These are phyloP conservation scores for Amaranthus cruentus DNA, from an alignment of 148 eudicot genomes.

Conservation along the genomic window DNA sequence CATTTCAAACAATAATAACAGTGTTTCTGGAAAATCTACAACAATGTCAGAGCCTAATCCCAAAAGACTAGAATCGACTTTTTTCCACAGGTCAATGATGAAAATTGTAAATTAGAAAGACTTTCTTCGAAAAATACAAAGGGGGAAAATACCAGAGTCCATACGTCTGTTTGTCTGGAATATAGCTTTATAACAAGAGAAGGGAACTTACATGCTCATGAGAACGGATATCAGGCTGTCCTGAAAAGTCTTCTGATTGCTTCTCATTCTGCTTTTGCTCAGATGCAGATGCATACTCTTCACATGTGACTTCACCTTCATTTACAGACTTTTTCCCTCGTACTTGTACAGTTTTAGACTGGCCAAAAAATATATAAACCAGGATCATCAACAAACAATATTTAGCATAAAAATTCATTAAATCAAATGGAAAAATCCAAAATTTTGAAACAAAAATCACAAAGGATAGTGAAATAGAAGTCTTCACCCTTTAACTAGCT, in stretches of 20 bases:
- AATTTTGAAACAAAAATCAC: background rate
- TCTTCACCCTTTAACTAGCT: background rate
- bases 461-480: background rate
- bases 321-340: constrained; percentile 59
- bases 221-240: constrained; percentile 38
- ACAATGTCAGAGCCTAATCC: too few species aligned
- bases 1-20: too few species aligned
- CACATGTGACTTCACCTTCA: constrained; percentile 49
- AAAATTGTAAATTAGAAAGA: too few species aligned
- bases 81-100: too few species aligned
- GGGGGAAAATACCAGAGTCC: too few species aligned
- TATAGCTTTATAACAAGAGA: background rate
- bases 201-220: constrained; percentile 47
- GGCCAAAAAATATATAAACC: constrained; percentile 3
- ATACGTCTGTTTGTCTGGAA: background rate
- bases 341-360: constrained; percentile 57
- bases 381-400: background rate
- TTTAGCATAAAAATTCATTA: background rate
- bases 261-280: constrained; percentile 55
- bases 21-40: too few species aligned
- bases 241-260: constrained; percentile 43
- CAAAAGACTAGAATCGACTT: too few species aligned
- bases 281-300: constrained; percentile 51
- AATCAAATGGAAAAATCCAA: background rate
- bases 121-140: too few species aligned